These are phyloP conservation scores for Lasiodiplodia theobromae DNA, from an alignment of 2,329 filamentous ascomycete species.

Conservation along the genomic window DNA sequence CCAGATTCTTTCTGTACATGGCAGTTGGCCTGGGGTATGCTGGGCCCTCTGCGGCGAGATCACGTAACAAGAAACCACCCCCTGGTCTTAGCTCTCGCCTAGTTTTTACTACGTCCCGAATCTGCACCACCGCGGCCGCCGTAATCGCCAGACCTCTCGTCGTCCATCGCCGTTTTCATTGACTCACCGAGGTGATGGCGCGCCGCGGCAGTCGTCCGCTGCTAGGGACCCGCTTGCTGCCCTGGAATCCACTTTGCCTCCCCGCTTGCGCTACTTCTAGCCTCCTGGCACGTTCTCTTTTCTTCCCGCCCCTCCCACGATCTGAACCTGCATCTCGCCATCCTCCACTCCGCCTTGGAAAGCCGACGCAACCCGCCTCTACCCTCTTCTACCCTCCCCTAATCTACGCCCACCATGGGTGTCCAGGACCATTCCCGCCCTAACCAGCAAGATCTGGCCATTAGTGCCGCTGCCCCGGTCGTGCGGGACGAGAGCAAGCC, in stretches of 20 bases:
- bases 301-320: conserved; percentile 26
- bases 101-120: conserved; percentile 8
- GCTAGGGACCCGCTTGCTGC: conserved; percentile 13
- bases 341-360: conserved; percentile 16
- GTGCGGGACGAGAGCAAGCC: conserved; percentile 20
- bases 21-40: conserved; percentile 2
- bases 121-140: conserved; percentile 1
- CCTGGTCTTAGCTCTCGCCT: conserved; percentile 23
- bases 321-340: conserved; percentile 24
- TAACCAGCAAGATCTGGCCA: conserved; percentile 12
- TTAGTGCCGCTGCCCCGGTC: conserved; percentile 24
- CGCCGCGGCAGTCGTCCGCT: conserved; percentile 2
- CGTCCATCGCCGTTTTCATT: conserved; percentile 5
- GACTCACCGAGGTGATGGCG: conserved; percentile 8
- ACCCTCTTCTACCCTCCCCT: conserved; percentile 13
- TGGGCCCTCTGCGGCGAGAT: conserved; percentile 24
- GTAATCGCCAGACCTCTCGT: conserved; percentile 8
- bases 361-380: conserved; percentile 16
- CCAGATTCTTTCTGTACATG: neutral
- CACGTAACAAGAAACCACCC: conserved; percentile 29
- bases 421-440: conserved; percentile 4
- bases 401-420: conserved; percentile 25
- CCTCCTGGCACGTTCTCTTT: neutral
- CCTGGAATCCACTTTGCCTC: conserved; percentile 22
- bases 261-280: conserved; percentile 7